Evolutionary conservation across 1,284 basidiomycete genomes (phyloP), one percentile per base, ranked within the genome.

Genomic region (Amylostereum areolatum): DNA sequence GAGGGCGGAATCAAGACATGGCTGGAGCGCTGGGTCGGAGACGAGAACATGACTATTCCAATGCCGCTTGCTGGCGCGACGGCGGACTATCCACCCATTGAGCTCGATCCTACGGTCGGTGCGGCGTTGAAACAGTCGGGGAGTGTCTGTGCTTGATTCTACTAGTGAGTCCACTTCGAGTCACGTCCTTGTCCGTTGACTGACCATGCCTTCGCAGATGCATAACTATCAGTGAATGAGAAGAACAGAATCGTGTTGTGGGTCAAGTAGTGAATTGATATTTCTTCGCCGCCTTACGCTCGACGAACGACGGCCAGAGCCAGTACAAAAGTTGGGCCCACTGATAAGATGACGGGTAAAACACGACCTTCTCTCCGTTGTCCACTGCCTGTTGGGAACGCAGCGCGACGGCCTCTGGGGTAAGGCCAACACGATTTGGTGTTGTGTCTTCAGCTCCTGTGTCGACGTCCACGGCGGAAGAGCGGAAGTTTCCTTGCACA

Each of bases 401-500:
- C 48, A 62, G 59, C 1, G 82, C 85, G 1, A 85, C 81, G 5
- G 58, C 70, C 4, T 74, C 75, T 37, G 72, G 64, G 61, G 74
- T 84, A 33, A 89, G 59, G 3, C 83, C 85, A 33, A 68, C 56
- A 49, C 70, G 74, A 52, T 77, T 77, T 0, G 80, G 77, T 8
- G 33, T 35, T 35, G 33, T 35, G n/a, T 35, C 33, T 8, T 18
- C 37, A 25, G 37, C 6, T 6, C 77, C 60, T 2, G 67, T 61
- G 27, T 81, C 74, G 51, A 71, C 73, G 57, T 90, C 86, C 3
- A 89, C 82, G 0, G 87, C 87, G 7, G 85, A 87, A 1, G 81
- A 77, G 27, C 91, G 81, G 68, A 95, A 93, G 56, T 79, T 75
- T 47, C 92, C 91, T 58, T 89, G 81, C 33, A 88, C 74, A 4